A percentile compares a stretch with the other conserved stretches of the same genome.
phyloP scores from a whole-genome alignment of 257 asterid genomes.

The Anisodus tanguticus region DNA sequence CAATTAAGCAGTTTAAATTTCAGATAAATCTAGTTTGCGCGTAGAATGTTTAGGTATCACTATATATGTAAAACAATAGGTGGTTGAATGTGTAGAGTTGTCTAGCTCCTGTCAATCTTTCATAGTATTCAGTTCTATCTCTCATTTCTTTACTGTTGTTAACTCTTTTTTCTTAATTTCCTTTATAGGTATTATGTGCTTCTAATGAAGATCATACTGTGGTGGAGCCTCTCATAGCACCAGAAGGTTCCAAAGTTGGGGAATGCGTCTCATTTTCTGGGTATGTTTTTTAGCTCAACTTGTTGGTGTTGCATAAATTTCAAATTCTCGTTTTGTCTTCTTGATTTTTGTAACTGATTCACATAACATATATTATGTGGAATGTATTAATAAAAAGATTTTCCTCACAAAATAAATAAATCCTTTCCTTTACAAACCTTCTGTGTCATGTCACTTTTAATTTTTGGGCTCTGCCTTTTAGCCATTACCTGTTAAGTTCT shows the following conservation, averaged over 20 bases:
- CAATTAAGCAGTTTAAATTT: constrained; percentile 16
- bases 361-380: not conserved
- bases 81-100: not conserved
- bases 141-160: constrained; percentile 13
- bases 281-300: constrained; percentile 44
- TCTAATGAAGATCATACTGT: constrained; percentile 77
- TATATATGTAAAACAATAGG: not conserved
- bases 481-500: too few relatives aligned
- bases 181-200: constrained; percentile 83
- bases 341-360: not conserved
- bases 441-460: not conserved
- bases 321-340: not conserved
- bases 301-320: not conserved
- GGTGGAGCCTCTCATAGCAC: constrained; percentile 86
- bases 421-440: not conserved
- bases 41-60: not conserved
- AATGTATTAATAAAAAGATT: not conserved
- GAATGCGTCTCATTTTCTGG: constrained; percentile 75
- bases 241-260: constrained; percentile 84
- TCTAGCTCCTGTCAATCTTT: not conserved
- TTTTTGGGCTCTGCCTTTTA: not conserved
- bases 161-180: constrained; percentile 10
- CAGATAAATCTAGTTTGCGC: not conserved
- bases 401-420: not conserved
- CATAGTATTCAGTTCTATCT: not conserved